These are phyloP conservation scores for Podila epigama DNA, from an alignment of 192 early-diverging fungal species.

Conservation along the genomic window DNA sequence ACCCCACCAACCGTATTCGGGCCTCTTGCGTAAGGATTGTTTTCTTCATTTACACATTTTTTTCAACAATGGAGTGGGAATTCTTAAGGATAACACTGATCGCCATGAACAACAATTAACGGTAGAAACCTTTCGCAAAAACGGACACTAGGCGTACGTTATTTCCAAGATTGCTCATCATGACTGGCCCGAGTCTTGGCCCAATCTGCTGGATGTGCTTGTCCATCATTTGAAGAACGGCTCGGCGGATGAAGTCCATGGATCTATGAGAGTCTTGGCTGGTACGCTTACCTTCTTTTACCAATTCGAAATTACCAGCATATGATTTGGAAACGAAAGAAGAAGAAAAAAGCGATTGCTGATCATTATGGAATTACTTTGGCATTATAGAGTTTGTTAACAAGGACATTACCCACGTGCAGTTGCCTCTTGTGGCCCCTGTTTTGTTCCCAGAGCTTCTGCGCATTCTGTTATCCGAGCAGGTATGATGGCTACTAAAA, in stretches of 20 bases:
- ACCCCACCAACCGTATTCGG: conserved; percentile 67
- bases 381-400: conserved; percentile 77
- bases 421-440: conserved; percentile 84
- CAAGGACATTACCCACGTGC: conserved; percentile 86
- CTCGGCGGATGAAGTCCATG: conserved; percentile 77
- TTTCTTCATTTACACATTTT: too few relatives aligned
- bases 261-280: conserved; percentile 84
- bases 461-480: conserved; percentile 73
- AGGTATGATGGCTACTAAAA: conserved; percentile 43
- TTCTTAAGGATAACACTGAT: too few relatives aligned
- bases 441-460: conserved; percentile 84
- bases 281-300: conserved; percentile 19
- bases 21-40: conserved; percentile 60
- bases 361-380: too few relatives aligned
- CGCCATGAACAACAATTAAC: not conserved
- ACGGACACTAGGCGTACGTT: conserved; percentile 78
- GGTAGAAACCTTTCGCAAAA: not conserved
- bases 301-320: not conserved
- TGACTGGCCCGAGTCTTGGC: conserved; percentile 96
- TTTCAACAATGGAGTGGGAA: too few relatives aligned
- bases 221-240: conserved; percentile 70
- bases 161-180: conserved; percentile 89
- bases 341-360: too few relatives aligned
- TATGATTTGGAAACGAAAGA: too few relatives aligned
- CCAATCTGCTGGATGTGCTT: conserved; percentile 82